Evolutionary conservation across 371 early-diverging fungal species (phyloP), one percentile per base, ranked within the genome.

Genomic region (Coemansia sp.): DNA sequence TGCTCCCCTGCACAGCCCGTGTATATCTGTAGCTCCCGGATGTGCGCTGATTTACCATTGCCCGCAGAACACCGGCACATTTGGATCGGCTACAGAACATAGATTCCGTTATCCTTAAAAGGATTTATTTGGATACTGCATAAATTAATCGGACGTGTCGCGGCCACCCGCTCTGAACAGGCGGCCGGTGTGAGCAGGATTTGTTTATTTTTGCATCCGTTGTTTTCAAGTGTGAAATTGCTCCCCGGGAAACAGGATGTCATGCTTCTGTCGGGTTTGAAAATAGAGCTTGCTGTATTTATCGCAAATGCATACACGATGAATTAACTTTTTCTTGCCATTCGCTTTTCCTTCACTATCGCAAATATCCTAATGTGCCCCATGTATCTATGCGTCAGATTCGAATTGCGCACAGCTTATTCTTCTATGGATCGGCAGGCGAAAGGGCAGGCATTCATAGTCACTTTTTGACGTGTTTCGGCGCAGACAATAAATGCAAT

Each of bases 71-170:
- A 20, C 35, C 57, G 42, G 35, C 12, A 39, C 30, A 11, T 31
- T 57, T 34, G 53, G 53, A 64, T 57, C 45, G 33, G 34, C 61
- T 52, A 39, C 40, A 39, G 50, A 40, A 14, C 48, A 41, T 12
- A 14, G 20, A 51, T 43, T 31, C 14, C 34, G 38, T 16, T 42
- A 40, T 42, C 58, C 64, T 52, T 57, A 64, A 52, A n/a, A 47
- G 55, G 47, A 48, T 20, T 48, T 55, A 64, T 64, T 64, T 56
- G 53, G 43, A 20, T 30, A 38, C n/a, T 67, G 67, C 67, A 67
- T 67, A 67, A 67, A 67, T 67, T 63, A 67, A 67, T 43, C 65
- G 43, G 67, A 52, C 45, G 38, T 54, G 36, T 33, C 64, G 36
- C 36, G n/a, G 34, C 31, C 61, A 40, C n/a, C 36, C 16, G 3